These are phyloP conservation scores for Fusarium poae DNA, from an alignment of 2,329 filamentous ascomycete genomes.

Conservation along the genomic window DNA sequence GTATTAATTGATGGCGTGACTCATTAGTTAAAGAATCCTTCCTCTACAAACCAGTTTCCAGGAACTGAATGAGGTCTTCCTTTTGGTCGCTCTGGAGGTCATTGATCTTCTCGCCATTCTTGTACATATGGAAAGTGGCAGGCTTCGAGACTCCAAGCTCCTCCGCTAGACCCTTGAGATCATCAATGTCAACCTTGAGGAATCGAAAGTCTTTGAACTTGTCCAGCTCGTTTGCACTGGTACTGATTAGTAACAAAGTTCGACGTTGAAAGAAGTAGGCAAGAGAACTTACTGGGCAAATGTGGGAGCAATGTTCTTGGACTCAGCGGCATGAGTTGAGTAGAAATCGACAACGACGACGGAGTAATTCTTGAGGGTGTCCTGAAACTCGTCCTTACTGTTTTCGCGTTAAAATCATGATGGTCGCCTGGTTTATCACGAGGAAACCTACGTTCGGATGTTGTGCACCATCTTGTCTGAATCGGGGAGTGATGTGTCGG, in stretches of 20 bases:
- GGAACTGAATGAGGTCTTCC: constrained; percentile 24
- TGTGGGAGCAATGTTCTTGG: constrained; percentile 28
- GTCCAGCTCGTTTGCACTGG: constrained; percentile 30
- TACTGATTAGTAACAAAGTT: accelerated
- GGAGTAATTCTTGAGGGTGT: constrained; percentile 23
- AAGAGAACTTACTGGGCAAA: constrained; percentile 22
- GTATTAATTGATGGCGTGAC: background rate
- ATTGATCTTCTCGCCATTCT: constrained; percentile 28
- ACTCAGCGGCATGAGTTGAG: constrained; percentile 22
- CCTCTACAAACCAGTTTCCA: constrained; percentile 25
- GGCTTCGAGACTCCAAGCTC: constrained; percentile 21
- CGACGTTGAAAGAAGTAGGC: background rate
- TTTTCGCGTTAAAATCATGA: background rate
- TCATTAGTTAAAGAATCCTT: background rate
- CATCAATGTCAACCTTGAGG: constrained; percentile 35
- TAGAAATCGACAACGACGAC: constrained; percentile 37
- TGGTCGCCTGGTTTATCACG: background rate
- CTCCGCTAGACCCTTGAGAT: constrained; percentile 16
- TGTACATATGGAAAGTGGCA: constrained; percentile 34
- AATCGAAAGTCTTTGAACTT: constrained; percentile 40
- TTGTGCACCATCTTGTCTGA: constrained; percentile 39
- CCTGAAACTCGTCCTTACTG: constrained; percentile 37
- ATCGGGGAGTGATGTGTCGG: background rate
- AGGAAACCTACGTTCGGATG: constrained; percentile 19
- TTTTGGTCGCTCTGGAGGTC: constrained; percentile 18